These are phyloP conservation scores for Psidium friedrichsthalianum DNA, from an alignment of 345 rosid genomes.

Conservation along the genomic window DNA sequence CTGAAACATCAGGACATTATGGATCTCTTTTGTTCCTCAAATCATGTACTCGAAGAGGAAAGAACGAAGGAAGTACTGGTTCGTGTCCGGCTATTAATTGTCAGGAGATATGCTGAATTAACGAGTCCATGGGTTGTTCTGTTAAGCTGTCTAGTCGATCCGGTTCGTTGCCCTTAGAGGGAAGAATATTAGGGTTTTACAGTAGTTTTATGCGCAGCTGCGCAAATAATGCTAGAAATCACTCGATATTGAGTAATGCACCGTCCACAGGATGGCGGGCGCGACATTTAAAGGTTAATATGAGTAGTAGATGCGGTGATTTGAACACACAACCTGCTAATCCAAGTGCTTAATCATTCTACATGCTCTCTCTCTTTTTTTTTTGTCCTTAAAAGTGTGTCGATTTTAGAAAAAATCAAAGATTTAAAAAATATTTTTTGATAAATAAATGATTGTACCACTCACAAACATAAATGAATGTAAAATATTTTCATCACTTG, in stretches of 20 bases:
- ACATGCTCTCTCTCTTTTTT: background rate
- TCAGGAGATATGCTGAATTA: background rate
- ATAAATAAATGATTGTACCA: too few species aligned
- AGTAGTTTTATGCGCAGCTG: background rate
- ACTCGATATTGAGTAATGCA: background rate
- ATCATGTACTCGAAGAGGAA: background rate
- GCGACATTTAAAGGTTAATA: background rate
- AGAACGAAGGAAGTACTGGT: background rate
- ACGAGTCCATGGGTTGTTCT: background rate
- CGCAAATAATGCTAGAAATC: background rate
- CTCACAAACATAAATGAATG: too few species aligned
- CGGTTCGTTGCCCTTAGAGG: background rate
- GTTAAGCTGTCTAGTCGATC: background rate
- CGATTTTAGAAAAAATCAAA: too few species aligned
- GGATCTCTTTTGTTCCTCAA: background rate
- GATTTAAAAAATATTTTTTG: too few species aligned
- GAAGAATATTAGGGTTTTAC: background rate
- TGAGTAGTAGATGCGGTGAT: background rate
- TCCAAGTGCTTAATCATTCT: background rate
- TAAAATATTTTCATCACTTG: too few species aligned
- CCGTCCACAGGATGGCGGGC: background rate
- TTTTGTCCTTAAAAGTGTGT: background rate
- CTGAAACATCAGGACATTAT: background rate
- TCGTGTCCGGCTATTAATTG: background rate
- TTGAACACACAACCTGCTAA: background rate